These are phyloP conservation scores for Dictyostelium citrinum DNA, from an alignment of 78 protist species.

Conservation along the genomic window DNA sequence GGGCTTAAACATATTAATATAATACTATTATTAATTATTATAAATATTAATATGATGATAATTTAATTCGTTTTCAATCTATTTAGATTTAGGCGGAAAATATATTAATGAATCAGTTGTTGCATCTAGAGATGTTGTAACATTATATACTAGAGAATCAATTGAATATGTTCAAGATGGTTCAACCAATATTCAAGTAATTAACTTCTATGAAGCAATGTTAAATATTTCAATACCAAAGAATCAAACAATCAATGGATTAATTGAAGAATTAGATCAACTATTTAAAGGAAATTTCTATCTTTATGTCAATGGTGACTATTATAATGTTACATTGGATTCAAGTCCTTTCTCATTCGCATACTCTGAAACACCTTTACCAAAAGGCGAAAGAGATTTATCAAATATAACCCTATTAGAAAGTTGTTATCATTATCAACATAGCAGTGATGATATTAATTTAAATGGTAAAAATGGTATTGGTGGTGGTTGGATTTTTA, in stretches of 20 bases:
- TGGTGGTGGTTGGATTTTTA: constrained; percentile 76
- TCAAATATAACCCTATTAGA: background rate
- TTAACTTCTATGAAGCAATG: constrained; percentile 18
- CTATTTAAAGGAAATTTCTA: constrained; percentile 24
- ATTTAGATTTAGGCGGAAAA: constrained; percentile 33
- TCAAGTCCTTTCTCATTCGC: background rate
- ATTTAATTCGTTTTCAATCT: too few species aligned
- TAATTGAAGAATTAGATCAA: background rate
- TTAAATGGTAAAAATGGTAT: background rate
- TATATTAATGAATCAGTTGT: background rate
- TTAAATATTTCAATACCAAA: background rate
- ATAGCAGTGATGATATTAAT: background rate
- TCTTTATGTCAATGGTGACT: background rate
- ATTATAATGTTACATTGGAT: constrained; percentile 35
- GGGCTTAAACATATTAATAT: too few species aligned
- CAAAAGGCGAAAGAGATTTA: constrained; percentile 7
- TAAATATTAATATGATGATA: background rate
- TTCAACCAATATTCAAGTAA: background rate
- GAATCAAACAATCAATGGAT: constrained; percentile 6
- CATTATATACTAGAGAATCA: background rate
- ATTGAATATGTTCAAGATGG: background rate
- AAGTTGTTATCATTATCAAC: background rate
- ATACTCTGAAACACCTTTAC: constrained; percentile 9
- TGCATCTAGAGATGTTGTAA: constrained; percentile 29
- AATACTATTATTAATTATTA: too few species aligned